Conservation (phyloP, 768 basidiomycete genomes). For the Lentinus tigrinus region DNA sequence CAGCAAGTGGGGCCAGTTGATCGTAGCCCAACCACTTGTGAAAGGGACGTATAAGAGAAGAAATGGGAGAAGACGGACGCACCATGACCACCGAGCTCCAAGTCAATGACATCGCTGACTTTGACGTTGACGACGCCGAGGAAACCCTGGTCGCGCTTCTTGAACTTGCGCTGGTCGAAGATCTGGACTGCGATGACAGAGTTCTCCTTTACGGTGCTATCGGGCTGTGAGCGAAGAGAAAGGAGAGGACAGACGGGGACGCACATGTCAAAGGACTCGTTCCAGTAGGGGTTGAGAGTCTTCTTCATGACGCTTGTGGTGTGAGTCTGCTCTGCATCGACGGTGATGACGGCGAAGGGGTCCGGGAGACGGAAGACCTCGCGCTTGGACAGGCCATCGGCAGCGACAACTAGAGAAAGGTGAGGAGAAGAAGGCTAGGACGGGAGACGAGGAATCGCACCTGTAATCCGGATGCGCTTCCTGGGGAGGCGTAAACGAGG, state of each 20-base stretch:
- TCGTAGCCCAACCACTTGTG: too few relatives aligned
- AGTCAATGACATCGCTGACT: conserved; percentile 86
- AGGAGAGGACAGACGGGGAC: conserved; percentile 23
- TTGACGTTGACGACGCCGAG: conserved; percentile 95
- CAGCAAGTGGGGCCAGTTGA: too few relatives aligned
- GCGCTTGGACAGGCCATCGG: conserved; percentile 89
- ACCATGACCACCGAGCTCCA: conserved; percentile 94
- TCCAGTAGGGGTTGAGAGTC: conserved; percentile 94
- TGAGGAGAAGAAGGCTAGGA: conserved; percentile 1
- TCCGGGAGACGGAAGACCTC: conserved; percentile 96
- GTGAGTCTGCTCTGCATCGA: conserved; percentile 96
- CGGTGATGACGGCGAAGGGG: conserved; percentile 97
- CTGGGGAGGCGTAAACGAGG: conserved; percentile 30
- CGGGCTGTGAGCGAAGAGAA: conserved; percentile 5
- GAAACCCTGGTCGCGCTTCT: conserved; percentile 96
- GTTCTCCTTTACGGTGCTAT: conserved; percentile 93
- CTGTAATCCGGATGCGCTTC: conserved; percentile 80
- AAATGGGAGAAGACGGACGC: conserved; percentile 26
- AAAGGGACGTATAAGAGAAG: not conserved
- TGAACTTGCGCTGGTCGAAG: conserved; percentile 99
- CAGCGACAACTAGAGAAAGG: conserved; percentile 78
- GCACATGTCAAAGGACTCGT: conserved; percentile 97
- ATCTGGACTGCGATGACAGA: conserved; percentile 98
- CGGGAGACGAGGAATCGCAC: conserved; percentile 35
- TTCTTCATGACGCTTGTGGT: conserved; percentile 98